Conservation (phyloP, 805 yeast species). For the Isabelozyma rhagii region DNA sequence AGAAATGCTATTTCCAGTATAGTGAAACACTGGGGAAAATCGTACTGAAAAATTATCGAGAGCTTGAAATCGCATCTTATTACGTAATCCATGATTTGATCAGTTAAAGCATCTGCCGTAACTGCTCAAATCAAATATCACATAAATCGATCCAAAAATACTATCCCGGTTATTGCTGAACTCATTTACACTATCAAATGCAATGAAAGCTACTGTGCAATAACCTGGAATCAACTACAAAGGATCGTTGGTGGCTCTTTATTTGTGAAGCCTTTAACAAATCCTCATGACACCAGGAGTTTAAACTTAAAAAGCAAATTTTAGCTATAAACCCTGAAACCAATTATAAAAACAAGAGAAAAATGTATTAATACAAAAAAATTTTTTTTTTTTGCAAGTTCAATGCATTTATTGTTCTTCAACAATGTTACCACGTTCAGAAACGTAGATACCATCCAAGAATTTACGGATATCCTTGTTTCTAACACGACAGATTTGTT, state of each 20-base stretch:
- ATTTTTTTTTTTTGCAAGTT: neutral
- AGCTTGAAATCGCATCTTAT: neutral
- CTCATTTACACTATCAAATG: conserved; percentile 2
- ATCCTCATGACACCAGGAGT: conserved; percentile 19
- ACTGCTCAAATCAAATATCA: too few species aligned
- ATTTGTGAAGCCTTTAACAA: conserved; percentile 40
- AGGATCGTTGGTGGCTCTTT: conserved; percentile 48
- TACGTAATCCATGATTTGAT: neutral
- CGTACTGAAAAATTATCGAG: neutral
- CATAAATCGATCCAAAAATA: too few species aligned
- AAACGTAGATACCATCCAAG: conserved; percentile 99
- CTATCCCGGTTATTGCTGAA: conserved; percentile 1
- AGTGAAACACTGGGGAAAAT: neutral
- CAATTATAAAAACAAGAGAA: conserved; percentile 7
- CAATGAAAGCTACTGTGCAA: conserved; percentile 3
- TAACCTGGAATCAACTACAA: conserved; percentile 14
- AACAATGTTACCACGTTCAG: conserved; percentile 86
- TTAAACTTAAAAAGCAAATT: conserved; percentile 14
- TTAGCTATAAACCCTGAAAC: conserved; percentile 26
- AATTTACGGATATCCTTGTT: conserved; percentile 99
- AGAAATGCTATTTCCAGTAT: too few species aligned
- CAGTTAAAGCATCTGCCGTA: neutral
- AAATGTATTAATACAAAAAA: conserved; percentile 20
- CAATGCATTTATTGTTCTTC: conserved; percentile 47
- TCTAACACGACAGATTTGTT: conserved; percentile 97